These are phyloP conservation scores for Isatis tinctoria DNA, from an alignment of 345 rosid genomes.

Conservation along the genomic window DNA sequence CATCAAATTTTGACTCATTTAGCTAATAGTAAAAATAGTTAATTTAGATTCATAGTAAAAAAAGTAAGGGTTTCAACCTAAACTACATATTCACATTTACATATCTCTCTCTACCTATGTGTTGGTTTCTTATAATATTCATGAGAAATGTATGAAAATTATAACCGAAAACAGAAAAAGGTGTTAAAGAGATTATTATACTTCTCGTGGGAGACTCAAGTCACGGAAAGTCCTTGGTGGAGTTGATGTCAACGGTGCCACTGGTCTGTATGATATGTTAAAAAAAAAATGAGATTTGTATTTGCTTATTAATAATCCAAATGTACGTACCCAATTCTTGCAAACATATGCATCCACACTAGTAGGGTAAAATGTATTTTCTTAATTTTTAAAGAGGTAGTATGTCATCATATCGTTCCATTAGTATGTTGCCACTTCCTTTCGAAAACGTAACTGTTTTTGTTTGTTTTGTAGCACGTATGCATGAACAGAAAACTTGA, in stretches of 20 bases:
- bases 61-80: not conserved
- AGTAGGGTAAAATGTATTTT: not conserved
- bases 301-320: not conserved
- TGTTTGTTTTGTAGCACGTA: not conserved
- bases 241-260: conserved; percentile 20
- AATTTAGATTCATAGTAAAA: not conserved
- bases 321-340: not conserved
- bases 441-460: not conserved
- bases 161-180: not conserved
- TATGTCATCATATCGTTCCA: not conserved
- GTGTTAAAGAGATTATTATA: not conserved
- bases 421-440: not conserved
- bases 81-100: not conserved
- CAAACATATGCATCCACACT: not conserved
- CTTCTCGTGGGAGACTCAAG: not conserved
- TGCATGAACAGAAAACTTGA: not conserved
- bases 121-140: not conserved
- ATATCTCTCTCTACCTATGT: not conserved
- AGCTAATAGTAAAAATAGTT: not conserved
- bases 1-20: not conserved
- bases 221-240: conserved; percentile 19
- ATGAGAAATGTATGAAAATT: not conserved
- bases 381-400: not conserved
- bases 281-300: not conserved
- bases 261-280: not conserved